A percentile compares a stretch with the other conserved stretches of the same genome.
Evolutionary conservation across 805 yeast species (phyloP).

Genomic region (Candida arabinofermentans): DNA sequence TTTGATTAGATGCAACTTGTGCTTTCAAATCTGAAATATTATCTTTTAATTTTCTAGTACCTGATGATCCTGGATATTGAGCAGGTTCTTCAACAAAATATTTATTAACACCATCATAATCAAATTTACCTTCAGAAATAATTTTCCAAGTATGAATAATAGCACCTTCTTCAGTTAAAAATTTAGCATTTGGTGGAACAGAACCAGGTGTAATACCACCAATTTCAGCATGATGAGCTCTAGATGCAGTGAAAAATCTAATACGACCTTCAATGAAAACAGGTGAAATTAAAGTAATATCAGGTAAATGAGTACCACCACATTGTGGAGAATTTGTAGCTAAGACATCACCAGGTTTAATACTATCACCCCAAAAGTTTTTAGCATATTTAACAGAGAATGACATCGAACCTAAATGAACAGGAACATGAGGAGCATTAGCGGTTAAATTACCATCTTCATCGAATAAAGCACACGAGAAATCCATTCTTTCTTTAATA

Average conservation of each 20-base stretch:
- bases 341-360: constrained; percentile 62
- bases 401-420: constrained; percentile 83
- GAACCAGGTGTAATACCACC: constrained; percentile 92
- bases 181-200: constrained; percentile 89
- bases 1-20: constrained; percentile 83
- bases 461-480: constrained; percentile 80
- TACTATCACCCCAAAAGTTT: constrained; percentile 39
- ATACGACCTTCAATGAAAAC: constrained; percentile 61
- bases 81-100: constrained; percentile 72
- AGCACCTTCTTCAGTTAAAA: constrained; percentile 88
- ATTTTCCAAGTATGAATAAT: constrained; percentile 74
- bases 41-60: constrained; percentile 79
- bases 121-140: constrained; percentile 68
- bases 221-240: constrained; percentile 96
- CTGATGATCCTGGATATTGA: constrained; percentile 79
- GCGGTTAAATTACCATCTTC: constrained; percentile 74
- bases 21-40: constrained; percentile 82
- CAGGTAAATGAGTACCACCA: constrained; percentile 88
- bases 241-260: constrained; percentile 84
- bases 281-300: constrained; percentile 90
- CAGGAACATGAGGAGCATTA: constrained; percentile 87
- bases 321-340: constrained; percentile 77
- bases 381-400: constrained; percentile 63
- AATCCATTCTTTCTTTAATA: constrained; percentile 79
- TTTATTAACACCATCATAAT: constrained; percentile 62